Base-by-base conservation (phyloP, 768 basidiomycete species). In the Lactifluus rugatus region DNA sequence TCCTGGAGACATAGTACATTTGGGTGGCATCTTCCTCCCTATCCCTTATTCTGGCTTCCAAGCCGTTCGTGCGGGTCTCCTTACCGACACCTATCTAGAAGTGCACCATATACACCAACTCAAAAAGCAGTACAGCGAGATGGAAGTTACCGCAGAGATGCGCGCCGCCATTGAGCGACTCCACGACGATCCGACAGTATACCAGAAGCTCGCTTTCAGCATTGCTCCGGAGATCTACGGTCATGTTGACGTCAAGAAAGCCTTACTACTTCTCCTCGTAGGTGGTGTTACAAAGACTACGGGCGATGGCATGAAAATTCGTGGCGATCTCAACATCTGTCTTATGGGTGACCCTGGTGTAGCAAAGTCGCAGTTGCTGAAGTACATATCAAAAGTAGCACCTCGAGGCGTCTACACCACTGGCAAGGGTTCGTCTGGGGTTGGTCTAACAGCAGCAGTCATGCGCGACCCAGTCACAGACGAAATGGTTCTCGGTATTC, bases 261-360 rank as follows among this genome's bases (percentile, higher is more conserved):
- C 95, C 0, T 75, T 99, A 31, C 73, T 99, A 11, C 73, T 99
- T 5, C 76, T 99, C 2, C 80, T 99, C 14, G 92, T 99, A 28
- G 96, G 96, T 11, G 96, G 96, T 39, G 93, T 94, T 1, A 96
- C 92, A 46, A 99, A 99, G 74, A 77, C 81, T 37, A 92, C 93
- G 70, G 89, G 90, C 6, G 96, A 99, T 67, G 96, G 96, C 14
- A 93, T 99, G 92, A 97, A 91, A 73, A 98, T 99, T 68, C 83
- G 96, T 68, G 96, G 96, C 28, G 96, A 98, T 71, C 77, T 99
- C 73, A 99, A 99, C 66, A 76, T 99, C 17, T 99, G 96, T 72
- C 73, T 99, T 44, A 99, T 99, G 96, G 96, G 96, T 65, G 96
- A 99, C 71, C 96, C 96, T 52, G 96, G 96, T 83, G 95, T 98